phyloP scores from a whole-genome alignment of 108 stramenopile species.

The Seminavis robusta region DNA sequence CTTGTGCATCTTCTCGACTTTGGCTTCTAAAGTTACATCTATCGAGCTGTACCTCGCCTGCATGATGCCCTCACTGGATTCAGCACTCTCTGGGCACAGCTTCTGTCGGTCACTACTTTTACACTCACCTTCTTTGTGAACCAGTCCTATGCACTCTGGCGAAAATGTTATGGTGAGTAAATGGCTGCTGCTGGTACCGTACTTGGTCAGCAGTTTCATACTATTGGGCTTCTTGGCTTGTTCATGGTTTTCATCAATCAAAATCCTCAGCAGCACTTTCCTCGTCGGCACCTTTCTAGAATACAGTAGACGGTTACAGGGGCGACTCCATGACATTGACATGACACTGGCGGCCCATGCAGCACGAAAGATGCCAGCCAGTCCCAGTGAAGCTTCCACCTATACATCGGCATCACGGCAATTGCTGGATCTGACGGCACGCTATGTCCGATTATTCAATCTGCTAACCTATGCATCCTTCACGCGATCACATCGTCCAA shows the following conservation, averaged over 20 bases:
- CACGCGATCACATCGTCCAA: conserved; percentile 84
- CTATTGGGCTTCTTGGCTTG: no score
- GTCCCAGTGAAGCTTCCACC: conserved; percentile 56
- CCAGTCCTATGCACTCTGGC: conserved; percentile 85
- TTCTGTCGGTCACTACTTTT: conserved; percentile 84
- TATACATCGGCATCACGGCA: conserved; percentile 74
- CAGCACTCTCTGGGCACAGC: conserved; percentile 76
- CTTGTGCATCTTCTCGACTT: no score
- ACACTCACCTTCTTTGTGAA: conserved; percentile 90
- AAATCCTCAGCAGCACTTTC: no score
- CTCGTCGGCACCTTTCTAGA: no score
- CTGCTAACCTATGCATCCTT: conserved; percentile 86
- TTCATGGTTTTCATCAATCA: no score
- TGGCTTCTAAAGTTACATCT: no score
- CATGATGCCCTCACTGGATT: conserved; percentile 69
- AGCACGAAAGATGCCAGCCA: conserved; percentile 41
- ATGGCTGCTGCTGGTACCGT: no score
- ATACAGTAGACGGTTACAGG: conserved; percentile 80
- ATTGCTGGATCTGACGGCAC: conserved; percentile 62
- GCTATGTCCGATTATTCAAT: conserved; percentile 86
- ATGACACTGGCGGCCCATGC: conserved; percentile 87
- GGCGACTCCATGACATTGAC: conserved; percentile 84
- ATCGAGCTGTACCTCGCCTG: no score
- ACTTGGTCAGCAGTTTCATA: no score
- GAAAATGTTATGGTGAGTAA: conserved; percentile 79